A percentile compares a stretch with the other conserved stretches of the same genome.
These are phyloP conservation scores for Artemisia argyi DNA, from an alignment of 129 eudicot genomes.

Conservation along the genomic window DNA sequence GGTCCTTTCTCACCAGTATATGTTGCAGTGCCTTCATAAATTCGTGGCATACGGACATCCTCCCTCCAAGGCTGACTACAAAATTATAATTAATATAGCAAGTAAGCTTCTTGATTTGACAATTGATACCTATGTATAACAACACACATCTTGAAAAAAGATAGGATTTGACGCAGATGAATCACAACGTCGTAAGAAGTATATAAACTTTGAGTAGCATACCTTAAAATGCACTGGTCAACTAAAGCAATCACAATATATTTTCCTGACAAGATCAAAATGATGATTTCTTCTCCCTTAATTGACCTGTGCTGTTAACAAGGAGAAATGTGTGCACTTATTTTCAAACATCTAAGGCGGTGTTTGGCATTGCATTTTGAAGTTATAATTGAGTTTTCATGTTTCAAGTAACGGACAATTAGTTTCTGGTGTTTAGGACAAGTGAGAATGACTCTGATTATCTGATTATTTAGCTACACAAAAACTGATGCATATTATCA, in stretches of 20 bases:
- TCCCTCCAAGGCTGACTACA: conserved; percentile 70
- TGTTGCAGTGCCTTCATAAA: conserved; percentile 50
- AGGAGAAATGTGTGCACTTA: conserved; percentile 24
- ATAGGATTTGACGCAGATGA: too few relatives aligned
- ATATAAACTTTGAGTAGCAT: neutral
- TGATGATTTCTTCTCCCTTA: conserved; percentile 65
- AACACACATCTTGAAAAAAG: too few relatives aligned
- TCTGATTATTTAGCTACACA: too few relatives aligned
- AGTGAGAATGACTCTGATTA: too few relatives aligned
- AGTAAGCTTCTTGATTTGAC: conserved; percentile 20
- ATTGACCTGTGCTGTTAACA: conserved; percentile 85
- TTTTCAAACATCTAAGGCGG: conserved; percentile 12
- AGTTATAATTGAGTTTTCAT: too few relatives aligned
- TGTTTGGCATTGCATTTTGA: neutral
- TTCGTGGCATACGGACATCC: conserved; percentile 61
- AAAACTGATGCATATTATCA: too few relatives aligned
- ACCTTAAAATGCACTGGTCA: conserved; percentile 89
- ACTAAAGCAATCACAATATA: conserved; percentile 85
- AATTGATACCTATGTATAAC: neutral
- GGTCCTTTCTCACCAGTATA: conserved; percentile 70
- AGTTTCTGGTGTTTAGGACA: neutral
- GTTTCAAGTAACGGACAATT: too few relatives aligned
- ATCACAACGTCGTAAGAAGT: neutral
- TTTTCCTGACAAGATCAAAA: conserved; percentile 79
- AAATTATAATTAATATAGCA: neutral